These are phyloP conservation scores for Achaetomium macrosporum DNA, from an alignment of 2,329 filamentous ascomycete species.

Conservation along the genomic window DNA sequence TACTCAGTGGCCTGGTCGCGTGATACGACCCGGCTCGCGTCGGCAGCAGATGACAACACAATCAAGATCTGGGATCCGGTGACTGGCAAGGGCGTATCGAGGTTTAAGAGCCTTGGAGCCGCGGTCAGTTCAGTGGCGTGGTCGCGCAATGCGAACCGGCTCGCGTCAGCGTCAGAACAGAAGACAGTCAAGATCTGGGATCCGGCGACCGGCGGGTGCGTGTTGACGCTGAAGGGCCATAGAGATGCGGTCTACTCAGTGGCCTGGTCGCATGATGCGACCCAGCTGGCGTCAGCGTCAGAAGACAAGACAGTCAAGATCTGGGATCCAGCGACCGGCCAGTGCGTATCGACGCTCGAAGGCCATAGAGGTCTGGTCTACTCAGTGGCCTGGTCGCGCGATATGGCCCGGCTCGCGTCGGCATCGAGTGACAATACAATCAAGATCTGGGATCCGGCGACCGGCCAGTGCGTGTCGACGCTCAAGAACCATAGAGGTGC, in stretches of 20 bases:
- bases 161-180: background rate
- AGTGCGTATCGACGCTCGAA: too few relatives aligned
- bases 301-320: too few relatives aligned
- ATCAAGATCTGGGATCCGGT: background rate
- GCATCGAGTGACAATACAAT: background rate
- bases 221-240: too few relatives aligned
- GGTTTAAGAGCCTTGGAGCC: background rate
- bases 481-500: background rate
- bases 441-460: too few relatives aligned
- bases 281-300: too few relatives aligned
- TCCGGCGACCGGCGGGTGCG: background rate
- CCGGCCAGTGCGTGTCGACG: background rate
- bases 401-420: background rate
- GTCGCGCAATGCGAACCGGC: background rate
- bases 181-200: background rate
- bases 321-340: too few relatives aligned
- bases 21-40: background rate
- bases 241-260: too few relatives aligned
- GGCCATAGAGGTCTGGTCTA: background rate
- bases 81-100: background rate
- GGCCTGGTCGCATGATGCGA: too few relatives aligned
- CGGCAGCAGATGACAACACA: background rate
- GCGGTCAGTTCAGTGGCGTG: background rate
- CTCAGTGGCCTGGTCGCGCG: background rate
- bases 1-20: background rate